Conservation (phyloP, 176 grass and related monocot genomes). For the Oryza punctata region DNA sequence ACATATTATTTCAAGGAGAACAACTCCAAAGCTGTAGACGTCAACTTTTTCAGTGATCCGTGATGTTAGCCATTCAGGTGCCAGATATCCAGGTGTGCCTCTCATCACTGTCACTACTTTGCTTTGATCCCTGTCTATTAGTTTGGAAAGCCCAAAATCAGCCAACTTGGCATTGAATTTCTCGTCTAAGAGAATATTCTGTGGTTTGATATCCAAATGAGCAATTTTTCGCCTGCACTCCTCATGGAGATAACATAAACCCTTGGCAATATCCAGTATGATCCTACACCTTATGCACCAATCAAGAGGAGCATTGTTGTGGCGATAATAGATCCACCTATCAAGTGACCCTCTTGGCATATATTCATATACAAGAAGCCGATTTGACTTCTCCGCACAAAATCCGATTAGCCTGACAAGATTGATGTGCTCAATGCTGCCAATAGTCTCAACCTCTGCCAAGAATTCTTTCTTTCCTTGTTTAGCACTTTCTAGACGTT, state of each 20-base stretch:
- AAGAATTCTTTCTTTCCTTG: conserved; percentile 42
- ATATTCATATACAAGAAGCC: conserved; percentile 39
- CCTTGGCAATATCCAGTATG: conserved; percentile 35
- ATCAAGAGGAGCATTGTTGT: conserved; percentile 32
- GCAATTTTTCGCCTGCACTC: conserved; percentile 38
- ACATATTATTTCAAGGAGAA: conserved; percentile 25
- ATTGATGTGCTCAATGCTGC: conserved; percentile 39
- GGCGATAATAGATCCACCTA: conserved; percentile 29
- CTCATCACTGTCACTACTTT: conserved; percentile 46
- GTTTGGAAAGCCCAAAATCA: conserved; percentile 34
- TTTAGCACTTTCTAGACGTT: conserved; percentile 34
- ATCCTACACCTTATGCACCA: conserved; percentile 25
- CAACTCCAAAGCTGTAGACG: conserved; percentile 40
- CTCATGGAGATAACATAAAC: conserved; percentile 40
- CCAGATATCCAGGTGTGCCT: conserved; percentile 44
- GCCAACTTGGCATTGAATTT: conserved; percentile 36
- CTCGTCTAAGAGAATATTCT: conserved; percentile 35
- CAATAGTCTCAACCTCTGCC: conserved; percentile 35
- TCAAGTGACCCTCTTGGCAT: conserved; percentile 41
- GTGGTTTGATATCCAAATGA: conserved; percentile 44
- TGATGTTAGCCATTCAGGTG: conserved; percentile 42
- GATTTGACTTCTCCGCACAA: conserved; percentile 34
- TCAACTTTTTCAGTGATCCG: conserved; percentile 36
- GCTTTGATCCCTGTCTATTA: conserved; percentile 41
- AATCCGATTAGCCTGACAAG: conserved; percentile 35